phyloP scores from a whole-genome alignment of 1,284 basidiomycete species.

The Boletus semigastroideus region DNA sequence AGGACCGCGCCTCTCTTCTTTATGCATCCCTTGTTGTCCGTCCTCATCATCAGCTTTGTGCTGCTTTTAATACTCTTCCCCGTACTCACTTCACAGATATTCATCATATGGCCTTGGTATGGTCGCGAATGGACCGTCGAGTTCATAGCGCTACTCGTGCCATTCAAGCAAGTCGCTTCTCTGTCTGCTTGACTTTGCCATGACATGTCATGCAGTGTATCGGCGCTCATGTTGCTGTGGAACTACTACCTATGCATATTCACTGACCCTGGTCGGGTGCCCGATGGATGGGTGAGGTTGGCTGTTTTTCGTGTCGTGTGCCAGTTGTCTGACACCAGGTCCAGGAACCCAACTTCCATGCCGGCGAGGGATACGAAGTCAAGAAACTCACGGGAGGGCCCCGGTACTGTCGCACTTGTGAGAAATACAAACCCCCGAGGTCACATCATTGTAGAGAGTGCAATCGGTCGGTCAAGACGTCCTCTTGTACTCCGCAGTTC shows the following conservation, averaged over 20 bases:
- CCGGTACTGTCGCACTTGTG: slow-evolving; percentile 81
- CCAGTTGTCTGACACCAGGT: slow-evolving; percentile 5
- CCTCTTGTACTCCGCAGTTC: not conserved
- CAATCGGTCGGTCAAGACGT: slow-evolving; percentile 54
- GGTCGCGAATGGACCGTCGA: slow-evolving; percentile 68
- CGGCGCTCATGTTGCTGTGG: slow-evolving; percentile 79
- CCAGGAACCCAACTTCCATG: slow-evolving; percentile 73
- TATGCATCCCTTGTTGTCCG: slow-evolving; percentile 54
- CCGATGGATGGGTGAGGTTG: slow-evolving; percentile 69
- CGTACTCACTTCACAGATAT: slow-evolving; percentile 84
- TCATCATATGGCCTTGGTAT: slow-evolving; percentile 92
- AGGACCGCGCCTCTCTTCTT: too few relatives aligned
- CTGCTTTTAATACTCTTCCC: slow-evolving; percentile 84
- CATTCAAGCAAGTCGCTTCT: slow-evolving; percentile 79
- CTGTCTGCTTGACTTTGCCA: slow-evolving; percentile 5
- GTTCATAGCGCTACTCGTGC: slow-evolving; percentile 70
- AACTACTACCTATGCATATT: slow-evolving; percentile 83
- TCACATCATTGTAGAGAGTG: slow-evolving; percentile 91
- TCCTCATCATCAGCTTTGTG: slow-evolving; percentile 69
- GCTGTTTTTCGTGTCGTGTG: slow-evolving; percentile 2
- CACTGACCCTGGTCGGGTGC: slow-evolving; percentile 85
- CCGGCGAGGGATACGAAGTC: slow-evolving; percentile 77
- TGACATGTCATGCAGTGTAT: slow-evolving; percentile 45
- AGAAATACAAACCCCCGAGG: slow-evolving; percentile 69
- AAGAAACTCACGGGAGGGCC: slow-evolving; percentile 81